phyloP scores from a whole-genome alignment of 169 alveolate species.

The Plasmodium coatneyi region DNA sequence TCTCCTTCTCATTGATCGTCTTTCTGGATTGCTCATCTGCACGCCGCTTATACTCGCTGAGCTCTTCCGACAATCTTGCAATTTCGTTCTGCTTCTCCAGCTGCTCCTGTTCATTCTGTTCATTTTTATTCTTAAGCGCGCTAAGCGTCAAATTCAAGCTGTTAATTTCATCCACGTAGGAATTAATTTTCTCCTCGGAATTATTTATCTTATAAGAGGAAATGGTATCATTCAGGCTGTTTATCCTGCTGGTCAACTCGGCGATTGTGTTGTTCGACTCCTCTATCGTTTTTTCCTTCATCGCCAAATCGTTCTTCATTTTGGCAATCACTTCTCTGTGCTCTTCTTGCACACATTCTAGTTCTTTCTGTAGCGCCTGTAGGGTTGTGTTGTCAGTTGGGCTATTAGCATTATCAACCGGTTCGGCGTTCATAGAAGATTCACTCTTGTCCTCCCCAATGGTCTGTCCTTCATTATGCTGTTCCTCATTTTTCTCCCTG shows the following conservation, averaged over 20 bases:
- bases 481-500: neutral
- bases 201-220: neutral
- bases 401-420: neutral
- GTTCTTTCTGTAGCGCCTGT: neutral
- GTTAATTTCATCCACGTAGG: constrained; percentile 2
- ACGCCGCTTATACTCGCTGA: neutral
- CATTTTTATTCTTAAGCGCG: neutral
- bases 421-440: neutral
- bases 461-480: neutral
- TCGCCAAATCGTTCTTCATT: neutral
- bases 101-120: constrained; percentile 16
- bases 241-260: constrained; percentile 14
- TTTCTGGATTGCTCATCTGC: neutral
- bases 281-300: constrained; percentile 27
- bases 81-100: constrained; percentile 9
- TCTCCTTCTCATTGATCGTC: neutral
- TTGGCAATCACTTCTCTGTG: constrained; percentile 1
- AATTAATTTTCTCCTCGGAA: neutral
- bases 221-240: constrained; percentile 9
- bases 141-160: neutral
- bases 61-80: neutral
- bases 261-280: constrained; percentile 15
- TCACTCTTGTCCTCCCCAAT: neutral
- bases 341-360: neutral
- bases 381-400: neutral